phyloP scores from a whole-genome alignment of 1,284 basidiomycete species.

The Exobasidium cylindrosporum region DNA sequence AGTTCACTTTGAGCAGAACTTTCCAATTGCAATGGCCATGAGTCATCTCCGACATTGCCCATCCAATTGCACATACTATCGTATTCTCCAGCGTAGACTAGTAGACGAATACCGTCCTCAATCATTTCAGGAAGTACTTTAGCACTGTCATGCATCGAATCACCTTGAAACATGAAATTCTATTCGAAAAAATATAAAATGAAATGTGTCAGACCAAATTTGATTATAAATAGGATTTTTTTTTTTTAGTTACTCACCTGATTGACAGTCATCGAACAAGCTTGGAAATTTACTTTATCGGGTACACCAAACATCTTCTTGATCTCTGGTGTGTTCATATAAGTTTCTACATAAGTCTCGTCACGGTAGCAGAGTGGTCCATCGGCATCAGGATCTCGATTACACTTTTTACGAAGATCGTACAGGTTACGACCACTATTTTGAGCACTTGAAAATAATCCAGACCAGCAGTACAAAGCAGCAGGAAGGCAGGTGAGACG shows the following conservation, averaged over 20 bases:
- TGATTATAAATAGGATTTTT: too few species aligned
- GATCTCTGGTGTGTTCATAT: constrained; percentile 59
- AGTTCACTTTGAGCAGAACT: constrained; percentile 42
- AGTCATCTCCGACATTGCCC: constrained; percentile 51
- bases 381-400: constrained; percentile 63
- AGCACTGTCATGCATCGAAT: constrained; percentile 74
- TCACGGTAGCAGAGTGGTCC: constrained; percentile 58
- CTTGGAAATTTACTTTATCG: constrained; percentile 63
- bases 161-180: constrained; percentile 58
- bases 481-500: constrained; percentile 62
- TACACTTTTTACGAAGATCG: constrained; percentile 76
- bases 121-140: constrained; percentile 71
- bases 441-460: constrained; percentile 60
- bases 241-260: constrained; percentile 58
- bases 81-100: constrained; percentile 80
- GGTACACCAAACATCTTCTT: constrained; percentile 74
- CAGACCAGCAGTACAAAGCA: constrained; percentile 58
- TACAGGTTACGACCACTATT: constrained; percentile 63
- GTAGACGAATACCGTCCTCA: constrained; percentile 69
- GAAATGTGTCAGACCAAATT: too few species aligned
- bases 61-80: constrained; percentile 62
- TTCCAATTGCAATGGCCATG: constrained; percentile 44
- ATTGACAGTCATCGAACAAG: constrained; percentile 62
- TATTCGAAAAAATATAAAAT: not conserved
- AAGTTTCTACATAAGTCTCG: constrained; percentile 64